phyloP scores from a whole-genome alignment of 2,329 filamentous ascomycete species.

The Pleurostoma richardsiae region DNA sequence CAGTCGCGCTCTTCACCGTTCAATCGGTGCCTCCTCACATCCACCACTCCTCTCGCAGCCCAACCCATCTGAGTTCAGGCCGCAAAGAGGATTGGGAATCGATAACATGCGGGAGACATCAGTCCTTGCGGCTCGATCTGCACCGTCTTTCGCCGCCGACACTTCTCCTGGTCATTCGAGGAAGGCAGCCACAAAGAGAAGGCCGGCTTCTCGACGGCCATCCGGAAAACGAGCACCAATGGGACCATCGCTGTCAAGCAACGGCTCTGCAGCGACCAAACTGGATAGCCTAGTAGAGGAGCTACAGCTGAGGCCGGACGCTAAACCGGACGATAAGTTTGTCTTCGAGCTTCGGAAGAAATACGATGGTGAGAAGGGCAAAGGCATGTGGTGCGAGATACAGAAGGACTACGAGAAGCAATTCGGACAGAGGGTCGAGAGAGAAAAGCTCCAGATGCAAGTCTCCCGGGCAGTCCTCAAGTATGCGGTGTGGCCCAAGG shows the following conservation, averaged over 20 bases:
- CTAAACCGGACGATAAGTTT: constrained; percentile 39
- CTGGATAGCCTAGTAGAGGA: constrained; percentile 3
- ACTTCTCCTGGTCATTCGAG: too few relatives aligned
- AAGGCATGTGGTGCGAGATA: constrained; percentile 55
- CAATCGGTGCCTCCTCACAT: constrained; percentile 11
- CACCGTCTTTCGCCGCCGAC: too few relatives aligned
- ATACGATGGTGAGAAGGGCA: constrained; percentile 41
- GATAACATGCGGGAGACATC: too few relatives aligned
- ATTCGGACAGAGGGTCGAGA: constrained; percentile 25
- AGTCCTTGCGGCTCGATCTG: too few relatives aligned
- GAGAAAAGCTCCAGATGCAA: constrained; percentile 53
- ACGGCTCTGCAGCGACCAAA: too few relatives aligned
- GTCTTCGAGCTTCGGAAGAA: constrained; percentile 45
- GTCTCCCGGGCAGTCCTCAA: constrained; percentile 44
- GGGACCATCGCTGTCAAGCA: too few relatives aligned
- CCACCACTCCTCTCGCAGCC: constrained; percentile 14
- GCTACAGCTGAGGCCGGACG: constrained; percentile 27
- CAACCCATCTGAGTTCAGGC: constrained; percentile 13
- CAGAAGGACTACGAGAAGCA: constrained; percentile 34
- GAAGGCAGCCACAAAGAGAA: too few relatives aligned
- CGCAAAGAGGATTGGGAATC: too few relatives aligned
- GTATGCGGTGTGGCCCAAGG: constrained; percentile 40
- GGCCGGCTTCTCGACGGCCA: too few relatives aligned
- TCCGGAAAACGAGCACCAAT: too few relatives aligned
- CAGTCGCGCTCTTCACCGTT: neutral